These are phyloP conservation scores for Verticillium nonalfalfae DNA, from an alignment of 2,329 filamentous ascomycete species.

Conservation along the genomic window DNA sequence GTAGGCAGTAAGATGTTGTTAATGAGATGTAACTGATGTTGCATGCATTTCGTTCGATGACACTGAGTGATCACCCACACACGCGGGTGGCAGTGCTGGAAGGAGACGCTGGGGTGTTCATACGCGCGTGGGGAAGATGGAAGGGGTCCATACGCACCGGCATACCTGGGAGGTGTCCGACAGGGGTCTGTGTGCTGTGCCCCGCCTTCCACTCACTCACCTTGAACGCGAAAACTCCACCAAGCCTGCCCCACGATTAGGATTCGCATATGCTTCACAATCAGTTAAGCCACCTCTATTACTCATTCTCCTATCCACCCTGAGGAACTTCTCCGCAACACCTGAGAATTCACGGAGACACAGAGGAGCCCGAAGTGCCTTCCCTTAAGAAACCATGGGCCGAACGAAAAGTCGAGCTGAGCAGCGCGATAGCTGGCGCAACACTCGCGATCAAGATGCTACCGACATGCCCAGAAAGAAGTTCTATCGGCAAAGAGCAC, in stretches of 20 bases:
- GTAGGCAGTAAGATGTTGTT: too few relatives aligned
- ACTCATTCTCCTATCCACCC: background rate
- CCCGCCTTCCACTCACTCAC: background rate
- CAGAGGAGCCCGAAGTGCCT: background rate
- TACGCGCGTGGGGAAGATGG: too few relatives aligned
- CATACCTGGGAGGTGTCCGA: background rate
- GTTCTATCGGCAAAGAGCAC: slow-evolving; percentile 92
- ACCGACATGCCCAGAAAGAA: slow-evolving; percentile 79
- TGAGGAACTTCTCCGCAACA: background rate
- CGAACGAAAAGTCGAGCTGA: slow-evolving; percentile 49
- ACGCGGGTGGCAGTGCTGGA: too few relatives aligned
- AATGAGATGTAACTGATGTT: too few relatives aligned
- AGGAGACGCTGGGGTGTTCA: too few relatives aligned
- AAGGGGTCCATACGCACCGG: too few relatives aligned
- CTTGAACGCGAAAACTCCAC: background rate
- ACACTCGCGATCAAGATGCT: slow-evolving; percentile 43
- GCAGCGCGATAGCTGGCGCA: slow-evolving; percentile 61
- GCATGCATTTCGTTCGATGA: too few relatives aligned
- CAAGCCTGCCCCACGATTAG: background rate
- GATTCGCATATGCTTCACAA: background rate
- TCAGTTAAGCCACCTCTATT: background rate
- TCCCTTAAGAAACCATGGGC: slow-evolving; percentile 23
- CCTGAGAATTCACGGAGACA: too few relatives aligned
- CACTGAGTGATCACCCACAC: too few relatives aligned
- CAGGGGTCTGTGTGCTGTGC: background rate